Evolutionary conservation across 345 rosid species (phyloP).

Genomic region (Citrus cavaleriei): DNA sequence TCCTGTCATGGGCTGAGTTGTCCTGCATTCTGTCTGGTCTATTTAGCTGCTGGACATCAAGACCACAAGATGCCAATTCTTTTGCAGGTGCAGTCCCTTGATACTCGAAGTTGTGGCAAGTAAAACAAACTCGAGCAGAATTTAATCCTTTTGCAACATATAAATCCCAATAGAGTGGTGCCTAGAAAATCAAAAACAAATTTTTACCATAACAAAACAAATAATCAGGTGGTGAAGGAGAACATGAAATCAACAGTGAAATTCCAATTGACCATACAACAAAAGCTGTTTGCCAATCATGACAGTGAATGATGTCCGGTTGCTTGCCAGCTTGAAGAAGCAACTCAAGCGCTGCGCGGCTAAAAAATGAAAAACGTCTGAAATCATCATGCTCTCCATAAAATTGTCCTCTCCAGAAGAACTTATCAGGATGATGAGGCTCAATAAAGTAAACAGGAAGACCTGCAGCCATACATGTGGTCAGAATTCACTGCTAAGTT

Average conservation of each 20-base stretch:
- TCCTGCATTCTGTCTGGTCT: conserved; percentile 99
- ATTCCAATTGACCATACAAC: conserved; percentile 49
- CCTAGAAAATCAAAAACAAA: conserved; percentile 43
- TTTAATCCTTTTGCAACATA: conserved; percentile 89
- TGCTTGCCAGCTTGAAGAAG: conserved; percentile 86
- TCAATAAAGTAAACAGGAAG: conserved; percentile 95
- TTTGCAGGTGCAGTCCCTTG: conserved; percentile 91
- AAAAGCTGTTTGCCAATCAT: conserved; percentile 99
- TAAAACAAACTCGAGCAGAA: conserved; percentile 95
- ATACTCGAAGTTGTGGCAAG: conserved; percentile 98
- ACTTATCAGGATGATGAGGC: conserved; percentile 92
- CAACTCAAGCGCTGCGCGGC: conserved; percentile 95
- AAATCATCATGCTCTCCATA: conserved; percentile 97
- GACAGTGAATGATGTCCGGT: conserved; percentile 97
- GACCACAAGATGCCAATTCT: conserved; percentile 88
- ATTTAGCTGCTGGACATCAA: conserved; percentile 75
- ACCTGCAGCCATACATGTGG: conserved; percentile 47
- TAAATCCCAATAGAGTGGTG: conserved; percentile 94
- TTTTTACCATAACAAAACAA: conserved; percentile 13
- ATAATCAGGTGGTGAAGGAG: conserved; percentile 1
- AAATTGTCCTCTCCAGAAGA: conserved; percentile 92
- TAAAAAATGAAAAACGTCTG: conserved; percentile 86
- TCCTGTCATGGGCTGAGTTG: conserved; percentile 63
- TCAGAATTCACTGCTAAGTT: conserved; percentile 26
- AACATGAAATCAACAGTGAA: not conserved